Conservation (phyloP, 2,329 filamentous ascomycete genomes). For the Hortaea werneckii region DNA sequence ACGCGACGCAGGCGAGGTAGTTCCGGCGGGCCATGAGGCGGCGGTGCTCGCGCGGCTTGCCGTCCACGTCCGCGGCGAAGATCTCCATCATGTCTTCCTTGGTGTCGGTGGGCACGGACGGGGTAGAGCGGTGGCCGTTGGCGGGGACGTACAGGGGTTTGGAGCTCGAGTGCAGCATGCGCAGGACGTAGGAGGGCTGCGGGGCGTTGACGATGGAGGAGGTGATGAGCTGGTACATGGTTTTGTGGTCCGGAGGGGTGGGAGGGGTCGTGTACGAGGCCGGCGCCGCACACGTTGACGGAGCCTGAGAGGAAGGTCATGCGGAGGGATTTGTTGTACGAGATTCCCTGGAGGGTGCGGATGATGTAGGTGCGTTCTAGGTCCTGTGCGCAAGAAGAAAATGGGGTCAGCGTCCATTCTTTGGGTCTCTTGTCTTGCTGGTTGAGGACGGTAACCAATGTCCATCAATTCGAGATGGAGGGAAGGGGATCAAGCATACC, state of each 20-base stretch:
- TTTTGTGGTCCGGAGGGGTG: slow-evolving; percentile 89
- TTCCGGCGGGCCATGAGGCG: slow-evolving; percentile 89
- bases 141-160: slow-evolving; percentile 82
- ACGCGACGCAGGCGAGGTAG: slow-evolving; percentile 87
- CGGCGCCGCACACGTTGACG: slow-evolving; percentile 84
- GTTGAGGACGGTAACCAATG: background rate
- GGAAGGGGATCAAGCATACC: slow-evolving; percentile 31
- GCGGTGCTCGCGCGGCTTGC: slow-evolving; percentile 71
- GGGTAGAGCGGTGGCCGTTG: slow-evolving; percentile 63
- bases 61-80: slow-evolving; percentile 86
- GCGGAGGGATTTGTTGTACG: slow-evolving; percentile 86
- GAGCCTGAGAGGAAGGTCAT: slow-evolving; percentile 95
- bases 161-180: slow-evolving; percentile 84
- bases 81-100: slow-evolving; percentile 99
- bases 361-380: slow-evolving; percentile 94
- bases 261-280: slow-evolving; percentile 84
- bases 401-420: background rate
- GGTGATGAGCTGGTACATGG: slow-evolving; percentile 97
- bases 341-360: slow-evolving; percentile 86
- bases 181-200: slow-evolving; percentile 73
- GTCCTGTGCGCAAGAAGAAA: slow-evolving; percentile 45
- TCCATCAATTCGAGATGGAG: background rate
- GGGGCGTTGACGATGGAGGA: slow-evolving; percentile 87
- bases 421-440: background rate
- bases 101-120: slow-evolving; percentile 63